These are phyloP conservation scores for Crucihimalaya himalaica DNA, from an alignment of 345 rosid species.

Conservation along the genomic window DNA sequence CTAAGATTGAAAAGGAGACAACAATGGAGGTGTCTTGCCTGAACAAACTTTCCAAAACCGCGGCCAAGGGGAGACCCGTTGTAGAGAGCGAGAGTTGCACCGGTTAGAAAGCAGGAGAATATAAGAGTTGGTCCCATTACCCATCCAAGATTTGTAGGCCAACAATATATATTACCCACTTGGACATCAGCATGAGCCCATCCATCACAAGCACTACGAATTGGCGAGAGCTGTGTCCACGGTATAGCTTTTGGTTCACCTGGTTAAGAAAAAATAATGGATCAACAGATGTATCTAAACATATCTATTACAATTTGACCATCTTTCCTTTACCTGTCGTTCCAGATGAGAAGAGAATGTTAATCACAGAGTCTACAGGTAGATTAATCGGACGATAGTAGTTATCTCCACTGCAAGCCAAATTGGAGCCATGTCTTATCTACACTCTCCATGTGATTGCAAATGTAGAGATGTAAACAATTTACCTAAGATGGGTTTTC, in stretches of 20 bases:
- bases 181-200: constrained; percentile 66
- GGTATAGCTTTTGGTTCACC: constrained; percentile 98
- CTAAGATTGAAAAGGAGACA: background rate
- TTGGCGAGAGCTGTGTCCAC: constrained; percentile 85
- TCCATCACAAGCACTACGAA: constrained; percentile 63
- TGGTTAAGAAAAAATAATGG: constrained; percentile 25
- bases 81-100: constrained; percentile 83
- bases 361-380: constrained; percentile 58
- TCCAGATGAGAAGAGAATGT: constrained; percentile 92
- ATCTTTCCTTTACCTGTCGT: constrained; percentile 64
- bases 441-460: background rate
- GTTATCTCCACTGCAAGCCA: constrained; percentile 45
- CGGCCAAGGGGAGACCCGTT: constrained; percentile 88
- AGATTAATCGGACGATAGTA: constrained; percentile 54
- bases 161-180: constrained; percentile 67
- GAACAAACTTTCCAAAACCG: constrained; percentile 85
- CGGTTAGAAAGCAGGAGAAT: constrained; percentile 66
- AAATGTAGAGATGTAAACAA: constrained; percentile 8
- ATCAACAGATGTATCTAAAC: constrained; percentile 5
- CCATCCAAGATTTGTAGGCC: constrained; percentile 98
- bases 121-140: constrained; percentile 81
- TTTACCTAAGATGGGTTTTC: constrained; percentile 52
- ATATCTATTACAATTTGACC: background rate
- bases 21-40: constrained; percentile 43
- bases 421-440: constrained; percentile 8